Conservation (phyloP, 371 early-diverging fungal species). For the Mortierella sp. region DNA sequence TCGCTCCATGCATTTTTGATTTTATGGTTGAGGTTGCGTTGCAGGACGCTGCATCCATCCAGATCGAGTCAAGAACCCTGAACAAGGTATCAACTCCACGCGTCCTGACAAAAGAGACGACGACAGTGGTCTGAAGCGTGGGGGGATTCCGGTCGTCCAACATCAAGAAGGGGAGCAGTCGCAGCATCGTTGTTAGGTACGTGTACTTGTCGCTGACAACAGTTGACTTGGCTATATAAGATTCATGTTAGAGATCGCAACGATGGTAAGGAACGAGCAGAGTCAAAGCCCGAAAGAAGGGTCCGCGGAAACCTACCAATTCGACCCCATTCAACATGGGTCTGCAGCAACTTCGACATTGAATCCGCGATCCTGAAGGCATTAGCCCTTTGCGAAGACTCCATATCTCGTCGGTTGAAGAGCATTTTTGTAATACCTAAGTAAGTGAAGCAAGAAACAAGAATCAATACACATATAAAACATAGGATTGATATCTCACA, state of each 20-base stretch:
- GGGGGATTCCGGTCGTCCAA: conserved; percentile 70
- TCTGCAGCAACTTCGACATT: conserved; percentile 63
- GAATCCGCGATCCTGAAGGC: conserved; percentile 68
- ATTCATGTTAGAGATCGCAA: neutral
- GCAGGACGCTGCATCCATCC: conserved; percentile 58
- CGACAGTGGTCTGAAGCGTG: conserved; percentile 77
- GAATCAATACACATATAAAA: neutral
- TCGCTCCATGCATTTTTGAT: conserved; percentile 38
- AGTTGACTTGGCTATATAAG: neutral
- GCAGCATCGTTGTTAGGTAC: conserved; percentile 67
- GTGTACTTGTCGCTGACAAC: conserved; percentile 58
- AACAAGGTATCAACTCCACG: conserved; percentile 72
- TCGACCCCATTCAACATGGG: conserved; percentile 63
- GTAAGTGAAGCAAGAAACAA: neutral
- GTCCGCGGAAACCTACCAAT: conserved; percentile 16
- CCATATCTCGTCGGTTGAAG: conserved; percentile 73
- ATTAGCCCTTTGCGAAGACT: conserved; percentile 60
- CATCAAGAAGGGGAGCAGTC: conserved; percentile 59
- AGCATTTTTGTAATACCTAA: conserved; percentile 75
- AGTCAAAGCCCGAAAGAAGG: neutral
- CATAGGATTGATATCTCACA: too few species aligned
- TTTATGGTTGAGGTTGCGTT: conserved; percentile 29
- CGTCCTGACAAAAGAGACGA: conserved; percentile 73
- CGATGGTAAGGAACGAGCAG: neutral
- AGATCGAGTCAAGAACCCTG: conserved; percentile 62